Evolutionary conservation across 495 filamentous ascomycete species (phyloP).

Genomic region (Neurospora sp.): DNA sequence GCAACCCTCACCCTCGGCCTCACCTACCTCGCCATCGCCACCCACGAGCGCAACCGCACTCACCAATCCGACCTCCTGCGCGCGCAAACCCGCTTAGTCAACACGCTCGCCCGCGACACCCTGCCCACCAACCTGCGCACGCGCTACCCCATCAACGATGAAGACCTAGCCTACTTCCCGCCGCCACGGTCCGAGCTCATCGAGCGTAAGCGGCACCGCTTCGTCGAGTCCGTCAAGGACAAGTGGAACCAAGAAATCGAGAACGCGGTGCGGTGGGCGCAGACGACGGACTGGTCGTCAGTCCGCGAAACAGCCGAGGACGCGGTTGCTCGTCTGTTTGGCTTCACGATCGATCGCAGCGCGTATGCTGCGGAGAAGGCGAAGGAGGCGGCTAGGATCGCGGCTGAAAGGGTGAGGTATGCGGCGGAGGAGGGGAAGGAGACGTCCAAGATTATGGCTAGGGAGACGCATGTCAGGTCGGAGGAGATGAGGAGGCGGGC

Average conservation of each 20-base stretch:
- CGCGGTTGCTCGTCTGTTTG: constrained; percentile 21
- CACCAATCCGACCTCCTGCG: constrained; percentile 62
- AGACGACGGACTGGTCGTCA: constrained; percentile 52
- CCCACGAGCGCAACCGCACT: constrained; percentile 62
- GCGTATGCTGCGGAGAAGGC: not conserved
- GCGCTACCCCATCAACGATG: constrained; percentile 17
- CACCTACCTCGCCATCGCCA: constrained; percentile 67
- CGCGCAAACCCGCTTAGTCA: constrained; percentile 54
- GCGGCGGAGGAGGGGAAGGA: constrained; percentile 22
- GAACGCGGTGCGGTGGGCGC: constrained; percentile 52
- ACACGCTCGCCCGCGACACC: constrained; percentile 39
- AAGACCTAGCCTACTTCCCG: constrained; percentile 1
- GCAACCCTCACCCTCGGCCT: constrained; percentile 73
- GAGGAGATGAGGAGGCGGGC: not conserved
- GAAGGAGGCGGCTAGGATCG: constrained; percentile 14
- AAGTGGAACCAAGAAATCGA: constrained; percentile 71
- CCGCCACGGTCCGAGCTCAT: constrained; percentile 28
- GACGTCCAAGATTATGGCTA: constrained; percentile 18
- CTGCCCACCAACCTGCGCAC: constrained; percentile 28
- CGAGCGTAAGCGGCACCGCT: constrained; percentile 33
- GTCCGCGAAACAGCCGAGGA: constrained; percentile 46
- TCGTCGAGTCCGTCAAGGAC: constrained; percentile 62
- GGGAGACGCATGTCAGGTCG: constrained; percentile 8
- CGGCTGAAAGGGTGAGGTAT: constrained; percentile 7
- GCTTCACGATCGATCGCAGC: constrained; percentile 1